phyloP scores from a whole-genome alignment of 2,329 filamentous ascomycete species.

The Cercospora janseana region DNA sequence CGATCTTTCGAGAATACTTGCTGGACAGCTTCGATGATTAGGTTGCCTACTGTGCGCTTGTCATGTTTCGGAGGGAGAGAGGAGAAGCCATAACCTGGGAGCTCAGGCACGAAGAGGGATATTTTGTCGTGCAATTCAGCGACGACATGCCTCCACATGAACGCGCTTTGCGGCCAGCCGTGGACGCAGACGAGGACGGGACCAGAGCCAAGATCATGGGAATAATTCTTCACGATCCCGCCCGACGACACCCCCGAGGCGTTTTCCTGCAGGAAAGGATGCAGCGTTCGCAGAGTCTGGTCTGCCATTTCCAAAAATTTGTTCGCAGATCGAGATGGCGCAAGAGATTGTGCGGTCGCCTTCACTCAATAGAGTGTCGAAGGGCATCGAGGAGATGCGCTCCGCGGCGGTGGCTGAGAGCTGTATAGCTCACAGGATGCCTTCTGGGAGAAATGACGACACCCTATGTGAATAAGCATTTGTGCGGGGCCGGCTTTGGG shows the following conservation, averaged over 20 bases:
- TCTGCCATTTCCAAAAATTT: conserved; percentile 25
- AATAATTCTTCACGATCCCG: conserved; percentile 37
- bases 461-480: neutral
- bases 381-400: neutral
- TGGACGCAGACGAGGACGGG: conserved; percentile 47
- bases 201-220: conserved; percentile 36
- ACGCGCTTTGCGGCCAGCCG: conserved; percentile 48
- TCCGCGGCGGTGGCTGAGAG: conserved; percentile 12
- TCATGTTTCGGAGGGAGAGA: conserved; percentile 38
- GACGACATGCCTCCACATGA: conserved; percentile 40
- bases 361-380: neutral
- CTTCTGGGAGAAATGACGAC: conserved; percentile 3
- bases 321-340: neutral
- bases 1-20: conserved; percentile 36
- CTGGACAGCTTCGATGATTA: conserved; percentile 44
- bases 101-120: conserved; percentile 49
- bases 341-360: neutral
- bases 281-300: conserved; percentile 31
- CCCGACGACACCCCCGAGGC: conserved; percentile 32
- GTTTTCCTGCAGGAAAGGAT: conserved; percentile 34
- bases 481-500: neutral
- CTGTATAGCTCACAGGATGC: conserved; percentile 3
- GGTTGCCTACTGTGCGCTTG: conserved; percentile 44
- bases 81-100: conserved; percentile 50
- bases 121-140: conserved; percentile 40